phyloP scores from a whole-genome alignment of 805 yeast genomes.

The Saccharomycopsis lassenensis region DNA sequence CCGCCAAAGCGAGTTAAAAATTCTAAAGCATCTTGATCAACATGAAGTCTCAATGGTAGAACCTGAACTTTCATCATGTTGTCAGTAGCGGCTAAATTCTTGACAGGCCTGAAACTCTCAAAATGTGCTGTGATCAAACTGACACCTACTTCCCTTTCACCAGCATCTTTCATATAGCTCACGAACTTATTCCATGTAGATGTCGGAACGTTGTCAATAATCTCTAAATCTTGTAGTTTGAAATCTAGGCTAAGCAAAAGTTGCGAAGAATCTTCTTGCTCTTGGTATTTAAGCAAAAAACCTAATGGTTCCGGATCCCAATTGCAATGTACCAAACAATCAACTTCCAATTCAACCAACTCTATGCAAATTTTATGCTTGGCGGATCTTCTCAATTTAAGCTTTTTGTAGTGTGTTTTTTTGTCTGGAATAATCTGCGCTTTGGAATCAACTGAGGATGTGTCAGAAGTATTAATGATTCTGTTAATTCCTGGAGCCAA shows the following conservation, averaged over 20 bases:
- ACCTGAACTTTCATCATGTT: constrained; percentile 39
- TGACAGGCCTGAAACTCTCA: constrained; percentile 54
- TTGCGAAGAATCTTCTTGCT: constrained; percentile 28
- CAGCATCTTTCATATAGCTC: constrained; percentile 56
- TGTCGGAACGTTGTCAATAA: constrained; percentile 69
- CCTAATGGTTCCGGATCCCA: constrained; percentile 43
- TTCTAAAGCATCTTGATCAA: constrained; percentile 90
- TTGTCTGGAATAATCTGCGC: constrained; percentile 20
- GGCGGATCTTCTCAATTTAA: constrained; percentile 56
- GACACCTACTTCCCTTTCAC: constrained; percentile 59
- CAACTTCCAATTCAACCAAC: constrained; percentile 39
- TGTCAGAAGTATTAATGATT: constrained; percentile 23
- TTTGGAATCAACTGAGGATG: constrained; percentile 3
- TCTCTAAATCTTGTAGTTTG: constrained; percentile 41
- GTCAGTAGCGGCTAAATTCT: constrained; percentile 59
- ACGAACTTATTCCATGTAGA: constrained; percentile 88
- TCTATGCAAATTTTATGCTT: constrained; percentile 49
- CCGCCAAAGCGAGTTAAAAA: constrained; percentile 71
- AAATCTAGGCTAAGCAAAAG: constrained; percentile 39
- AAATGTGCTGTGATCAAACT: constrained; percentile 47
- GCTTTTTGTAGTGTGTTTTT: constrained; percentile 28
- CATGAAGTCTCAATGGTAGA: constrained; percentile 69
- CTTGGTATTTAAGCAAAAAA: constrained; percentile 5
- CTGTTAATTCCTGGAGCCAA: constrained; percentile 46
- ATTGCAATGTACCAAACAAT: constrained; percentile 34